phyloP scores from a whole-genome alignment of 2,329 filamentous ascomycete species.

The Aspergillus quadricinctus region DNA sequence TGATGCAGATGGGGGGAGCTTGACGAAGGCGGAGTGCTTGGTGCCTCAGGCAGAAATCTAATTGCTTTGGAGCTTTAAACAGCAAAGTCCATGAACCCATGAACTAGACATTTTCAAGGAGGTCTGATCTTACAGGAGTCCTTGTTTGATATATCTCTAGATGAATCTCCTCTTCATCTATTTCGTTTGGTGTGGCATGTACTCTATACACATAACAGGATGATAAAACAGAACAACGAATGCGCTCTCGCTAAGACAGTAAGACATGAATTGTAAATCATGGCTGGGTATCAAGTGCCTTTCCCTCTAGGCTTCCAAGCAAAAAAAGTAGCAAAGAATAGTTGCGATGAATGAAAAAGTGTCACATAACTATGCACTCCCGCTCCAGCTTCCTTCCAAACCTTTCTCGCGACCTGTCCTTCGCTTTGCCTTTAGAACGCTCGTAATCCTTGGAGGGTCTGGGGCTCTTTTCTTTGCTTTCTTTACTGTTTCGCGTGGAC shows the following conservation, averaged over 20 bases:
- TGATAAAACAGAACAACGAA: not conserved
- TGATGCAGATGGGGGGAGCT: not conserved
- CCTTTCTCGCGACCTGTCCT: conserved; percentile 34
- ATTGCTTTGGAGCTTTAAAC: not conserved
- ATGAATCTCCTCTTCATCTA: not conserved
- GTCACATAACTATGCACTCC: conserved; percentile 42
- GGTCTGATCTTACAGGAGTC: not conserved
- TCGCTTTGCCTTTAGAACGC: conserved; percentile 24
- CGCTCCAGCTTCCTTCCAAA: conserved; percentile 35
- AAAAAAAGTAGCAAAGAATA: not conserved
- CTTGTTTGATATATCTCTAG: not conserved
- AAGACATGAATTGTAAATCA: not conserved
- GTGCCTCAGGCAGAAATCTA: not conserved
- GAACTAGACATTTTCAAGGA: not conserved
- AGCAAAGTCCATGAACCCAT: not conserved
- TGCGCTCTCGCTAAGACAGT: not conserved
- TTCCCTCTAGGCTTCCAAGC: not conserved
- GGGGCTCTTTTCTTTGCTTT: conserved; percentile 22
- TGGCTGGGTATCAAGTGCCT: conserved; percentile 7
- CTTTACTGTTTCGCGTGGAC: conserved; percentile 8
- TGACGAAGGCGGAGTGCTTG: not conserved
- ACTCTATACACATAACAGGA: not conserved
- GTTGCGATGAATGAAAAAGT: not conserved
- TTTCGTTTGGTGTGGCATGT: not conserved
- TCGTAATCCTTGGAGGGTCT: conserved; percentile 19